Base-by-base conservation (phyloP, 768 basidiomycete species). In the Pleurotus djamor region DNA sequence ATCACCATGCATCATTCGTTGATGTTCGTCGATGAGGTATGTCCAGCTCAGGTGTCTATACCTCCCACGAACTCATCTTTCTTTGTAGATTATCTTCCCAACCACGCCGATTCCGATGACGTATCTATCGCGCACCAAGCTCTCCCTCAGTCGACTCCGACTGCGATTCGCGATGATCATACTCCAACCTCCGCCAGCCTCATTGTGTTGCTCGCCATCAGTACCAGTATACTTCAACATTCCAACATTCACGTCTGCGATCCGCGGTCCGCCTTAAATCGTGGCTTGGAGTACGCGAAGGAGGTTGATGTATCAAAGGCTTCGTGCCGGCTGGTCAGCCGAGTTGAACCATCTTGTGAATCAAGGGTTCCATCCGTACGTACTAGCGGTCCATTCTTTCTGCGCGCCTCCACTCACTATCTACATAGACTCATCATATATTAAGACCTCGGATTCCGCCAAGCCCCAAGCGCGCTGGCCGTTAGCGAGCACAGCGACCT, bases 81-180 rank as follows among this genome's bases (percentile, higher is more conserved):
- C 12, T 59, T 7, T 41, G 17, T 63, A 96, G 89, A 89, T 99
- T 62, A 86, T 94, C 79, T 99, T 33, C 96, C 97, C 4, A 97
- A 99, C 71, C 92, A 89, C 67, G 98, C 95, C 21, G 96, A 98
- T 66, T 95, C 97, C 2, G 97, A 98, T 71, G 97, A 99, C 76
- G 97, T 99, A 56, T 98, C 97, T 0, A 79, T 95, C 52, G 98
- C 97, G 35, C 97, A 98, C 83, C 97, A 97, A 77, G 94, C 97
- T 0, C 98, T 99, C 88, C 83, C 98, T 62, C 88, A 92, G 44
- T 96, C 96, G 12, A 96, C 98, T 70, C 89, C 98, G 10, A 96
- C 97, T 2, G 71, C 81, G 98, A 38, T 78, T 99, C 61, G 97
- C 98, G 81, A 99, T 98, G 81, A 98, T 99, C 70, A 89, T 99